A percentile compares a stretch with the other conserved stretches of the same genome.
phyloP scores from a whole-genome alignment of 1,284 basidiomycete species.

The Cystobasidium slooffiae region DNA sequence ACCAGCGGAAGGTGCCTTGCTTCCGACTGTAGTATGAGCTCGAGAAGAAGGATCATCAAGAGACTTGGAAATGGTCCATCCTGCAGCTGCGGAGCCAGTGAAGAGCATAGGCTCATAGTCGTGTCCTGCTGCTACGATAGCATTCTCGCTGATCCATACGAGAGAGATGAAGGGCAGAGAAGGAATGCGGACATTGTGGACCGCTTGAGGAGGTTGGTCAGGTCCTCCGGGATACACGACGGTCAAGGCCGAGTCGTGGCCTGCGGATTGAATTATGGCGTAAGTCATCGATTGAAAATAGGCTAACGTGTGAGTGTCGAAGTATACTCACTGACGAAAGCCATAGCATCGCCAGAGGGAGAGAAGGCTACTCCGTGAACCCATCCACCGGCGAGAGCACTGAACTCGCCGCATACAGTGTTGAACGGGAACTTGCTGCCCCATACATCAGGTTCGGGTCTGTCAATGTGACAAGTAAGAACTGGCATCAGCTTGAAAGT shows the following conservation, averaged over 20 bases:
- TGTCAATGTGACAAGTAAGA: slow-evolving; percentile 54
- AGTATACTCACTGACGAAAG: slow-evolving; percentile 77
- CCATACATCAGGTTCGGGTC: slow-evolving; percentile 89
- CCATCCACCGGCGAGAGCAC: slow-evolving; percentile 89
- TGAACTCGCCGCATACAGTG: slow-evolving; percentile 93
- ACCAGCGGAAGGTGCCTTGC: slow-evolving; percentile 58
- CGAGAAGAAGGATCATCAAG: slow-evolving; percentile 69
- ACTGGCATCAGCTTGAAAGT: not conserved
- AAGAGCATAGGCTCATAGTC: slow-evolving; percentile 95
- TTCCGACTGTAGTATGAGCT: slow-evolving; percentile 29
- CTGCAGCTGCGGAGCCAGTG: slow-evolving; percentile 66
- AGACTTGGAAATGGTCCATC: slow-evolving; percentile 78
- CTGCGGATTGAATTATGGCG: slow-evolving; percentile 57
- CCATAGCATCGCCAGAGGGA: slow-evolving; percentile 87
- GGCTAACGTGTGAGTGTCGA: not conserved
- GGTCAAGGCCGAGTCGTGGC: slow-evolving; percentile 87
- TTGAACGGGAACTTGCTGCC: slow-evolving; percentile 97
- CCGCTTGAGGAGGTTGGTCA: slow-evolving; percentile 59
- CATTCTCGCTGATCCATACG: slow-evolving; percentile 78
- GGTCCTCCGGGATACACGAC: slow-evolving; percentile 82
- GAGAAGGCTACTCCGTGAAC: slow-evolving; percentile 96
- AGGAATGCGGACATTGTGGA: slow-evolving; percentile 73
- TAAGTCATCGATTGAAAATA: not conserved
- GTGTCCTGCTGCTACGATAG: slow-evolving; percentile 89
- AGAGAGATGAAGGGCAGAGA: slow-evolving; percentile 81